Evolutionary conservation across 2,329 filamentous ascomycete genomes (phyloP).

Genomic region (Aspergillus niger): DNA sequence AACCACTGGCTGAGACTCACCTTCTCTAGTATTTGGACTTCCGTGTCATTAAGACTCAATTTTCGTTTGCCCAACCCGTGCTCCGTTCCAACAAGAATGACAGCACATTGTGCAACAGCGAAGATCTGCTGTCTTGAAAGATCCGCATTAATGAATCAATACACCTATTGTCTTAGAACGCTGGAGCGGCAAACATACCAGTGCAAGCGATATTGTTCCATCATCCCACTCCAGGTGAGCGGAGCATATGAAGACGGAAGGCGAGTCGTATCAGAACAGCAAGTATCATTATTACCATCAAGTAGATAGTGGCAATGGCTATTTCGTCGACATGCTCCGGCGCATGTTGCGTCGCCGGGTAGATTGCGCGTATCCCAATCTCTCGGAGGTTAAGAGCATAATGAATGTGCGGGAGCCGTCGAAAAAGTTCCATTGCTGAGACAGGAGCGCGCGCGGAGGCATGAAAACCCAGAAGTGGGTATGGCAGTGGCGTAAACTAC

Average conservation of each 20-base stretch:
- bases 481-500: neutral
- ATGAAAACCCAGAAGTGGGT: too few relatives aligned
- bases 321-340: neutral
- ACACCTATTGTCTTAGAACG: fast-evolving
- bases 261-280: neutral
- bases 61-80: neutral
- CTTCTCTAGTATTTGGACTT: neutral
- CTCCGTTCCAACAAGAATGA: neutral
- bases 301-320: neutral
- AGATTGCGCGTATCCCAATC: neutral
- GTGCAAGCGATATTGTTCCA: neutral
- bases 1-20: neutral
- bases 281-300: conserved; percentile 5
- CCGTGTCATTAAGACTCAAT: neutral
- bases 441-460: too few relatives aligned
- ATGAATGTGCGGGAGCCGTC: neutral
- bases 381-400: neutral
- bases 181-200: neutral
- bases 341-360: neutral
- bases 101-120: neutral
- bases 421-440: neutral
- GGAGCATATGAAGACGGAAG: neutral
- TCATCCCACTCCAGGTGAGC: conserved; percentile 3
- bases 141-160: neutral
- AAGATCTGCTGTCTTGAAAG: neutral